These are phyloP conservation scores for Gossypium thurberi DNA, from an alignment of 345 rosid genomes.

Conservation along the genomic window DNA sequence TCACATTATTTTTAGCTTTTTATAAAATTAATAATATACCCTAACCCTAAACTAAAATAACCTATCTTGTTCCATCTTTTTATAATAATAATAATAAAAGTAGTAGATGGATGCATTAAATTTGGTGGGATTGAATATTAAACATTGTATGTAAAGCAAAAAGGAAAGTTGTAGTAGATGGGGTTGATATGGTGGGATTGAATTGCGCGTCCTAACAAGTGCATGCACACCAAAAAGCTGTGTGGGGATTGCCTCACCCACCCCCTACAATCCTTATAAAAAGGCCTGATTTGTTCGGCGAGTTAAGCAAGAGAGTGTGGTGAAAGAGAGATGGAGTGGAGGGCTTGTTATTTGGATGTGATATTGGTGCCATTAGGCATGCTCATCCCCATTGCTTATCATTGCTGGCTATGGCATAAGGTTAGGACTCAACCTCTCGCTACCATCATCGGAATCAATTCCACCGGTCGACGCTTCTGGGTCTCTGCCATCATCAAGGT, in stretches of 20 bases:
- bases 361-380: constrained; percentile 66
- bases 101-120: no score
- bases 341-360: constrained; percentile 61
- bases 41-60: no score
- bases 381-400: constrained; percentile 40
- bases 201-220: constrained; percentile 13
- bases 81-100: no score
- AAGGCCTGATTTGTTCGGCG: background rate
- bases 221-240: constrained; percentile 11
- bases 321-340: constrained; percentile 60
- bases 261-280: background rate
- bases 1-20: no score
- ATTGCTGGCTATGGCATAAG: constrained; percentile 70
- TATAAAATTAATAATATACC: no score
- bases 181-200: background rate
- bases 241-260: background rate
- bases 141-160: no score
- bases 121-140: no score
- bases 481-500: background rate
- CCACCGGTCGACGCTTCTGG: background rate
- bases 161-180: background rate
- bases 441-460: constrained; percentile 60
- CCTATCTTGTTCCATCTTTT: no score
- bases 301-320: background rate
- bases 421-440: constrained; percentile 65